These are phyloP conservation scores for Ceratorhiza oryzae-sativae DNA, from an alignment of 1,284 basidiomycete genomes.

Conservation along the genomic window DNA sequence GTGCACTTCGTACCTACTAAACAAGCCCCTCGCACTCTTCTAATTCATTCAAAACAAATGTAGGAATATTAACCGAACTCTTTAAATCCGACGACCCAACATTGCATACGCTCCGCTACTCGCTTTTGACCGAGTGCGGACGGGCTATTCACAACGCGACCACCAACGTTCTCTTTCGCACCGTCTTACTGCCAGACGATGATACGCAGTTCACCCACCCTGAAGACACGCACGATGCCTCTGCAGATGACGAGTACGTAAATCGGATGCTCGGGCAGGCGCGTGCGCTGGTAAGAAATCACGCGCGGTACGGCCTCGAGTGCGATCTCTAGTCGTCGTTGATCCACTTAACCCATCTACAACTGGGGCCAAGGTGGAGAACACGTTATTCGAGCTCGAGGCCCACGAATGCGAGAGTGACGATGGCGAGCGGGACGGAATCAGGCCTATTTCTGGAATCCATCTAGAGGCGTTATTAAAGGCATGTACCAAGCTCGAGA, in stretches of 20 bases:
- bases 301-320: conserved; percentile 3
- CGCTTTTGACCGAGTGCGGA: conserved; percentile 45
- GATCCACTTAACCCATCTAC: background rate
- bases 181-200: background rate
- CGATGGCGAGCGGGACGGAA: conserved; percentile 5
- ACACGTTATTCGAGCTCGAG: conserved; percentile 18
- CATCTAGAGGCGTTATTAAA: conserved; percentile 46
- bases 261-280: background rate
- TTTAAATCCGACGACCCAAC: background rate
- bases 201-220: background rate
- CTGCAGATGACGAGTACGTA: background rate
- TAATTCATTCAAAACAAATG: background rate
- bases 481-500: conserved; percentile 49
- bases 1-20: background rate
- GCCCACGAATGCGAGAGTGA: background rate
- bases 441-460: conserved; percentile 47
- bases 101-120: background rate
- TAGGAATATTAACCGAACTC: conserved; percentile 2
- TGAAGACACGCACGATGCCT: background rate
- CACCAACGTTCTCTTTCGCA: conserved; percentile 48
- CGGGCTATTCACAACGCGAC: conserved; percentile 48
- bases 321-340: background rate
- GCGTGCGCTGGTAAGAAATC: background rate
- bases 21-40: background rate
- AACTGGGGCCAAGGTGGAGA: conserved; percentile 6